Percentiles rank a stretch among this genome's conserved stretches.
Conservation (phyloP, 2,329 filamentous ascomycete species). For the Ustilaginoidea virens region DNA sequence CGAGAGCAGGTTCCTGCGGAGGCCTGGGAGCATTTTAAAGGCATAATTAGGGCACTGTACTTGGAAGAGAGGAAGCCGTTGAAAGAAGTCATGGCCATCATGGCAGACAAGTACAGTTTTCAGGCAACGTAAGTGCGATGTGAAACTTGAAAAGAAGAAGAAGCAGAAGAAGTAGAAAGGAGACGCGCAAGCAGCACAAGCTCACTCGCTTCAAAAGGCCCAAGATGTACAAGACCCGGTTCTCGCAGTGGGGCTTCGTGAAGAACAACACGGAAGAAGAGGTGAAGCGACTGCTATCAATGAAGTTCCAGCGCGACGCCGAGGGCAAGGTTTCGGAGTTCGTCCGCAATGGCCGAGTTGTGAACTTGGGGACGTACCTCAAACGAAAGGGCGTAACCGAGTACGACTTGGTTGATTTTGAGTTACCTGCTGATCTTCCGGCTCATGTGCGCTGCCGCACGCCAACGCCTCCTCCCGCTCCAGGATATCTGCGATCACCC, state of each 20-base stretch:
- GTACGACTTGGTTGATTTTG: slow-evolving; percentile 33
- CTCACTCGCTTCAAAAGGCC: slow-evolving; percentile 19
- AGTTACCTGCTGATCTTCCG: slow-evolving; percentile 25
- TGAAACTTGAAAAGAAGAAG: no score
- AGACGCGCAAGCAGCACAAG: no score
- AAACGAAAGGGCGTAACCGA: slow-evolving; percentile 37
- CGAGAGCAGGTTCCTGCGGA: slow-evolving; percentile 29
- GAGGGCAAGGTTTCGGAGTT: slow-evolving; percentile 37
- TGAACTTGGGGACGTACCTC: slow-evolving; percentile 35
- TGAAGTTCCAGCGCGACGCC: slow-evolving; percentile 36
- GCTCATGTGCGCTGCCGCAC: slow-evolving; percentile 28
- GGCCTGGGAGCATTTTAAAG: slow-evolving; percentile 31
- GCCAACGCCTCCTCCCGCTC: slow-evolving; percentile 26
- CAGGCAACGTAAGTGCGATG: slow-evolving; percentile 28
- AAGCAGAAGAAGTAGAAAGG: no score
- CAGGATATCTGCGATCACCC: slow-evolving; percentile 25
- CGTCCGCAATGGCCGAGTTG: slow-evolving; percentile 34
- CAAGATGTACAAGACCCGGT: slow-evolving; percentile 41
- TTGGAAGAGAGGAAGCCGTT: slow-evolving; percentile 32
- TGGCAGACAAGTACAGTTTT: slow-evolving; percentile 32
- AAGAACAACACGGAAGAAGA: slow-evolving; percentile 40
- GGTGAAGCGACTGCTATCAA: slow-evolving; percentile 32
- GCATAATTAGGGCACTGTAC: slow-evolving; percentile 28
- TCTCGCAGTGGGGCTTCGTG: slow-evolving; percentile 38
- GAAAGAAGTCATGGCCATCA: slow-evolving; percentile 35